Base-by-base conservation (phyloP, 768 basidiomycete species). In the Lepiota brunneoincarnata region DNA sequence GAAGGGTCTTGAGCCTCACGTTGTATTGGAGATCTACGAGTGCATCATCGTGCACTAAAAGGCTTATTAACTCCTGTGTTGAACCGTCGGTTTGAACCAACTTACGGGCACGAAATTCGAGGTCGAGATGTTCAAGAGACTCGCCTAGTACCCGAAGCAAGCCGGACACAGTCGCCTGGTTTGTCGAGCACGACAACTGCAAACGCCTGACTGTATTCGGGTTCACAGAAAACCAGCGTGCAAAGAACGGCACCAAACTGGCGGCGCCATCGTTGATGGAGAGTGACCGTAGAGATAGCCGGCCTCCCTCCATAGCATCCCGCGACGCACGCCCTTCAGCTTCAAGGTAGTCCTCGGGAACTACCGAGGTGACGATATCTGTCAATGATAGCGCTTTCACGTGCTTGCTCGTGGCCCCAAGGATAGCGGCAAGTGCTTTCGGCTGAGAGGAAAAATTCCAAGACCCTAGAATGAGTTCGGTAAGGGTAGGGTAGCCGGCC, bases 401-500 rank as follows among this genome's bases (percentile, higher is more conserved):
- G 28, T 46, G 45, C 46, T 46, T 24, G 31, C 23, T 24, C 28
- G 44, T 34, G 11, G 37, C 52, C 24, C 20, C 36, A n/a, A 54
- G 31, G 11, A 54, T 6, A 6, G 52, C 44, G 14, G 45, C 52
- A 2, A 54, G 43, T 20, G 52, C 44, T 24, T 46, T 38, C 26
- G 44, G 52, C 52, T 40, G 43, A 37, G 44, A 54, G 26, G 52
- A 31, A 26, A 54, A 54, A 26, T 54, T 54, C 52, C 52, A 54
- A 17, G 52, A 54, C 23, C 52, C 52, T 20, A 54, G 39, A 18
- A 46, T 37, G 44, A 54, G 28, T 17, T 54, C 52, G 14, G 23
- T 21, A 18, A 54, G 52, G 26, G 37, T 17, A 21, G 44, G 37
- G 42, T 37, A 37, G 6, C 28, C 20, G 28, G 52, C 35, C 26